Evolutionary conservation across 2,329 filamentous ascomycete genomes (phyloP).

Genomic region (Calonectria montana): DNA sequence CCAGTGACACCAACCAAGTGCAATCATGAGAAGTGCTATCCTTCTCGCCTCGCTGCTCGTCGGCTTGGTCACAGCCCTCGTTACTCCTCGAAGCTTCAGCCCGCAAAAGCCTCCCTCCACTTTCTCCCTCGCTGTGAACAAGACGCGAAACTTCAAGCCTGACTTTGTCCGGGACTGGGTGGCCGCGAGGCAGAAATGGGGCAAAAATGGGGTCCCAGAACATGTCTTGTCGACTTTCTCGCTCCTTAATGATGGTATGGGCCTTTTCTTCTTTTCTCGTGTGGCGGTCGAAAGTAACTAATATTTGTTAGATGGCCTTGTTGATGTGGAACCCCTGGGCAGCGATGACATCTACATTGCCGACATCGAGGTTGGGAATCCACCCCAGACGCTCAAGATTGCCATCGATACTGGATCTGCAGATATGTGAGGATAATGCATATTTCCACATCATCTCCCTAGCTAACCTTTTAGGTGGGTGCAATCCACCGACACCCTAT

Average conservation of each 20-base stretch:
- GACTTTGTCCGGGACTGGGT: constrained; percentile 49
- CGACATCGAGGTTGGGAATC: constrained; percentile 59
- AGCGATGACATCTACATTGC: constrained; percentile 58
- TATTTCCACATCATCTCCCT: not conserved
- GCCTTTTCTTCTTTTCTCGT: not conserved
- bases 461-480: constrained; percentile 58
- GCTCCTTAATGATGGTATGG: constrained; percentile 45
- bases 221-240: constrained; percentile 39
- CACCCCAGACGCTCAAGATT: constrained; percentile 59
- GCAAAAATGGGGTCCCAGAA: constrained; percentile 36
- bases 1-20: not conserved
- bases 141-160: constrained; percentile 35
- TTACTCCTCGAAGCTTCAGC: constrained; percentile 15
- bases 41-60: constrained; percentile 31
- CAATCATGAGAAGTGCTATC: constrained; percentile 31
- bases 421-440: constrained; percentile 72
- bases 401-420: constrained; percentile 67
- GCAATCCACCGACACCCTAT: constrained; percentile 60
- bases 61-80: constrained; percentile 26
- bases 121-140: constrained; percentile 46
- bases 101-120: not conserved
- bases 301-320: constrained; percentile 44
- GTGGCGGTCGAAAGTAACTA: not conserved
- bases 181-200: constrained; percentile 50
- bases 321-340: constrained; percentile 51